A percentile compares a stretch with the other conserved stretches of the same genome.
These are phyloP conservation scores for Ramaria sp. DNA, from an alignment of 768 basidiomycete species.

Conservation along the genomic window DNA sequence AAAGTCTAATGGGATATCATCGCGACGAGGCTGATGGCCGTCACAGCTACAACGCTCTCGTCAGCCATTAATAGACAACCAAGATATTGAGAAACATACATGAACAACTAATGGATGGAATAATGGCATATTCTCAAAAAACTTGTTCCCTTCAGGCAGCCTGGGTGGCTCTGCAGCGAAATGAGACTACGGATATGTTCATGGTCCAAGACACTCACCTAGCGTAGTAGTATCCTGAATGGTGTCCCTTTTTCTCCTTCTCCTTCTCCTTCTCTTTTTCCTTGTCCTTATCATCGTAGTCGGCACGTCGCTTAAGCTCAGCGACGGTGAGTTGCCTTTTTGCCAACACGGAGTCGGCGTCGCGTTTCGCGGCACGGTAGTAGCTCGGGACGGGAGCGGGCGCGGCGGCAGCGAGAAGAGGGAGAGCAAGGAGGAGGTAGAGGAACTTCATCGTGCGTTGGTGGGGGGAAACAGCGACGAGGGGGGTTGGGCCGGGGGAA, in stretches of 20 bases:
- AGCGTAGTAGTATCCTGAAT: neutral
- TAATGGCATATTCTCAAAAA: no score
- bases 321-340: neutral
- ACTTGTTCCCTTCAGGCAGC: no score
- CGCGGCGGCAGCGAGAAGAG: constrained; percentile 14
- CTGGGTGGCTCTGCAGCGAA: no score
- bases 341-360: constrained; percentile 4
- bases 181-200: no score
- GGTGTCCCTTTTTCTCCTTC: neutral
- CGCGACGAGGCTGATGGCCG: no score
- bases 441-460: constrained; percentile 11
- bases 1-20: neutral
- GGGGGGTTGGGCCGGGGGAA: no score
- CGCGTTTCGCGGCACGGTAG: constrained; percentile 19
- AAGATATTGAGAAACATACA: no score
- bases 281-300: neutral
- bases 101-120: no score
- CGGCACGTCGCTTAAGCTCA: neutral
- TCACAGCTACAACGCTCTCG: no score
- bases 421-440: constrained; percentile 17
- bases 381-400: constrained; percentile 16
- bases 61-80: no score
- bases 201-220: no score
- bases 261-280: neutral
- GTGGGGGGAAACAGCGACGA: neutral